These are phyloP conservation scores for Pleurotus tuber-regium DNA, from an alignment of 768 basidiomycete genomes.

Conservation along the genomic window DNA sequence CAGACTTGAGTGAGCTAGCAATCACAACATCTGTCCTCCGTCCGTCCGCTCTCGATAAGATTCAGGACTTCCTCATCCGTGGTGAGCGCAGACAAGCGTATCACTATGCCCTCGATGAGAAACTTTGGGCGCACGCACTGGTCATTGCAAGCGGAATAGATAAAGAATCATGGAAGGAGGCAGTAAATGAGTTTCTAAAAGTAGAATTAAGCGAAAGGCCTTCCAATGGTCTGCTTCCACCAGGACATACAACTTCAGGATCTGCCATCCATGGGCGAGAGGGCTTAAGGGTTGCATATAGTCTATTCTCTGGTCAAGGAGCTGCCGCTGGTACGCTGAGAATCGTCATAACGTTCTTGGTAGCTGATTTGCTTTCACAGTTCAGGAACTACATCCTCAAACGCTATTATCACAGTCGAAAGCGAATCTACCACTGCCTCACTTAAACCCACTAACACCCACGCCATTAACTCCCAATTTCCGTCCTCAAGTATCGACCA, in stretches of 20 bases:
- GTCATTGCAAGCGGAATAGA: conserved; percentile 91
- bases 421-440: conserved; percentile 36
- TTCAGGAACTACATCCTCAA: conserved; percentile 71
- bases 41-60: conserved; percentile 67
- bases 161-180: conserved; percentile 91
- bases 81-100: conserved; percentile 88
- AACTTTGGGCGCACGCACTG: conserved; percentile 95
- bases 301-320: conserved; percentile 83
- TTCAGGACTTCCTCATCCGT: conserved; percentile 74
- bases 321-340: conserved; percentile 60
- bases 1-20: conserved; percentile 42
- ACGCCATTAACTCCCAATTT: conserved; percentile 71
- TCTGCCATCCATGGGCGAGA: conserved; percentile 55
- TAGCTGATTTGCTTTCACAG: conserved; percentile 33
- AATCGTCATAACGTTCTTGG: conserved; percentile 1
- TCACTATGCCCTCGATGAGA: conserved; percentile 83
- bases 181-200: conserved; percentile 80
- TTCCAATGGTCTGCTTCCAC: background rate
- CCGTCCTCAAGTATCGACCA: conserved; percentile 35
- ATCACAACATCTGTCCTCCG: conserved; percentile 59
- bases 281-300: conserved; percentile 76
- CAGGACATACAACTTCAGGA: background rate
- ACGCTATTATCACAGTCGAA: conserved; percentile 44
- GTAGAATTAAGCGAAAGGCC: conserved; percentile 61
- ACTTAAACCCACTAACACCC: conserved; percentile 27